phyloP scores from a whole-genome alignment of 176 grass and related monocot genomes.

The Oryza longistaminata region DNA sequence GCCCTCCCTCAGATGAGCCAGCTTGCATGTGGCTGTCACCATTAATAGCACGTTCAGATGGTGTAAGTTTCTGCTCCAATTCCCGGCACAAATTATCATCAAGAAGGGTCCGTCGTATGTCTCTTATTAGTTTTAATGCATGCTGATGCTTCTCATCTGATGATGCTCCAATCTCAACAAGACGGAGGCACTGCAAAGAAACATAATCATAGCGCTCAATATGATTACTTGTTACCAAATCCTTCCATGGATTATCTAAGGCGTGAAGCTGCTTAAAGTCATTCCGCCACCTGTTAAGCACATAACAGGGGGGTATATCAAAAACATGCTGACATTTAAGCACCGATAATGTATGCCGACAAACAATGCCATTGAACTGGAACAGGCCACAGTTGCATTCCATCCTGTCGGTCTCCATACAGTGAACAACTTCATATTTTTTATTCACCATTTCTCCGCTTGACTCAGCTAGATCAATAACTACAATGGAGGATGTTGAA shows the following conservation, averaged over 20 bases:
- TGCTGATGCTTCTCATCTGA: constrained; percentile 69
- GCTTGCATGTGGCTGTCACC: constrained; percentile 52
- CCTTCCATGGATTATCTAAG: constrained; percentile 50
- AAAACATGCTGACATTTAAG: constrained; percentile 66
- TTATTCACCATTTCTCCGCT: constrained; percentile 46
- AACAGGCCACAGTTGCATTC: constrained; percentile 67
- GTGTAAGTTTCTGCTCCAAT: constrained; percentile 59
- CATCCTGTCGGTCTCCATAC: constrained; percentile 49
- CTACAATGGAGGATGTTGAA: constrained; percentile 54
- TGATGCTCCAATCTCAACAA: constrained; percentile 62
- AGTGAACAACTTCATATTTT: constrained; percentile 66
- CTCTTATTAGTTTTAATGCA: constrained; percentile 53
- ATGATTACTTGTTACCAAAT: constrained; percentile 48
- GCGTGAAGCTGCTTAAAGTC: constrained; percentile 58
- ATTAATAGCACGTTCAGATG: constrained; percentile 47
- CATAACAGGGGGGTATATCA: constrained; percentile 61
- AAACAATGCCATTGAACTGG: constrained; percentile 67
- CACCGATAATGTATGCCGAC: constrained; percentile 65
- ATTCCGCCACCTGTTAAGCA: constrained; percentile 63
- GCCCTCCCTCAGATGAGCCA: constrained; percentile 54
- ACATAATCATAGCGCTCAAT: constrained; percentile 69
- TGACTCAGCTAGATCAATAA: constrained; percentile 56
- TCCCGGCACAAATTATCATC: constrained; percentile 70
- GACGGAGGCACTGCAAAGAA: constrained; percentile 66
- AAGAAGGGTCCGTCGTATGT: constrained; percentile 59